phyloP scores from a whole-genome alignment of 1,284 basidiomycete species.

The Psilocybe mexicana region DNA sequence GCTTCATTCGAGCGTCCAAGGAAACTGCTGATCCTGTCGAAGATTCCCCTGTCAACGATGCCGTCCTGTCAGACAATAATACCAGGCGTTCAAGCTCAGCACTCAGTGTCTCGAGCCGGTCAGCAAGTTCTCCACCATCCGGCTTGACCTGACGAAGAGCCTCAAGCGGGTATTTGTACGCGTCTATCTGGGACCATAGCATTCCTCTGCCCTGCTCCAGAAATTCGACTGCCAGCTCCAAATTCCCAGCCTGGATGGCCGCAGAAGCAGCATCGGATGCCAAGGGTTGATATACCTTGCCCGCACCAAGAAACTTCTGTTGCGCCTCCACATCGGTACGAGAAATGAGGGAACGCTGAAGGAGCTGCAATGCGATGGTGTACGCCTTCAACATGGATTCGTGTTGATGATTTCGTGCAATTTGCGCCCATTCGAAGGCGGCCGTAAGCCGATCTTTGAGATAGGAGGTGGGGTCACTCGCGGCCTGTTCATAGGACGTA shows the following conservation, averaged over 20 bases:
- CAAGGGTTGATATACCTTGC: constrained; percentile 11
- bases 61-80: neutral
- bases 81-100: neutral
- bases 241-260: constrained; percentile 33
- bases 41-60: neutral
- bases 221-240: constrained; percentile 34
- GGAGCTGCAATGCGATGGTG: neutral
- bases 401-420: neutral
- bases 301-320: neutral
- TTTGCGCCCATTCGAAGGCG: neutral
- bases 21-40: too few relatives aligned
- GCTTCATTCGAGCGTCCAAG: too few relatives aligned
- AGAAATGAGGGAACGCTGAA: neutral
- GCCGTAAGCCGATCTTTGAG: neutral
- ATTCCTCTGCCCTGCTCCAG: constrained; percentile 33
- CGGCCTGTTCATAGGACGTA: neutral
- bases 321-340: neutral
- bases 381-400: neutral
- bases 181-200: constrained; percentile 29
- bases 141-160: constrained; percentile 18
- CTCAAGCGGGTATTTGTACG: constrained; percentile 23
- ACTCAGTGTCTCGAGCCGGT: neutral
- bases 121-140: neutral
- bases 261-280: constrained; percentile 35
- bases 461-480: neutral